Conservation (phyloP, 768 basidiomycete genomes). For the Russula abietina region DNA sequence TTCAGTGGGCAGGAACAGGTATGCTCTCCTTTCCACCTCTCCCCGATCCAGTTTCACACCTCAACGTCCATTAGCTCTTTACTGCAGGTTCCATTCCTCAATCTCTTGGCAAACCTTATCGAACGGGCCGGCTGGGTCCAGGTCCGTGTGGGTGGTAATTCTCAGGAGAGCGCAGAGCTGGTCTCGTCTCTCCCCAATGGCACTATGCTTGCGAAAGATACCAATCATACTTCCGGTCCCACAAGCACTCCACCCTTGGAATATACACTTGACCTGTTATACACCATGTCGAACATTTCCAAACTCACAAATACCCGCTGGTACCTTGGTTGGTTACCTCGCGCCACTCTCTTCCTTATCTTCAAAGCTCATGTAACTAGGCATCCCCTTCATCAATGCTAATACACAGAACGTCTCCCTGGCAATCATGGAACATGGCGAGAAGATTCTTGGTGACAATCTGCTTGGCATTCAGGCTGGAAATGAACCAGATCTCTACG, state of each 20-base stretch:
- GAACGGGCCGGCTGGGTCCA: constrained; percentile 56
- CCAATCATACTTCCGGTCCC: constrained; percentile 35
- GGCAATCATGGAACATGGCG: constrained; percentile 49
- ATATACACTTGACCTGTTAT: constrained; percentile 60
- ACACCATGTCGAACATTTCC: constrained; percentile 57
- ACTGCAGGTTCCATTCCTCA: constrained; percentile 61
- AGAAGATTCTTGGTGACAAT: constrained; percentile 55
- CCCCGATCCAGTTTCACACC: neutral
- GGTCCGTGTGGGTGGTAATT: constrained; percentile 73
- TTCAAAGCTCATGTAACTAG: constrained; percentile 25
- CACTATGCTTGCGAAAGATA: constrained; percentile 49
- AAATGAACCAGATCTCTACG: constrained; percentile 78
- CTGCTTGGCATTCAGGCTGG: constrained; percentile 64
- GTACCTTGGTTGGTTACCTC: constrained; percentile 44
- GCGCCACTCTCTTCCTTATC: neutral
- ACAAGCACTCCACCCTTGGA: constrained; percentile 65
- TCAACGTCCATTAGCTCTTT: constrained; percentile 35
- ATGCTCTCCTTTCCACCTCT: neutral
- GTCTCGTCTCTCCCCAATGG: constrained; percentile 46
- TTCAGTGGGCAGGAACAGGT: constrained; percentile 45
- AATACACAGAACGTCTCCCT: constrained; percentile 48
- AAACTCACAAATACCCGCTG: constrained; percentile 53
- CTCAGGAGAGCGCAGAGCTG: constrained; percentile 58
- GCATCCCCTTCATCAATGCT: constrained; percentile 62
- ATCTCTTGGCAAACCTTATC: constrained; percentile 64